Conservation (phyloP, 2,329 filamentous ascomycete genomes). For the Curvularia sp. region DNA sequence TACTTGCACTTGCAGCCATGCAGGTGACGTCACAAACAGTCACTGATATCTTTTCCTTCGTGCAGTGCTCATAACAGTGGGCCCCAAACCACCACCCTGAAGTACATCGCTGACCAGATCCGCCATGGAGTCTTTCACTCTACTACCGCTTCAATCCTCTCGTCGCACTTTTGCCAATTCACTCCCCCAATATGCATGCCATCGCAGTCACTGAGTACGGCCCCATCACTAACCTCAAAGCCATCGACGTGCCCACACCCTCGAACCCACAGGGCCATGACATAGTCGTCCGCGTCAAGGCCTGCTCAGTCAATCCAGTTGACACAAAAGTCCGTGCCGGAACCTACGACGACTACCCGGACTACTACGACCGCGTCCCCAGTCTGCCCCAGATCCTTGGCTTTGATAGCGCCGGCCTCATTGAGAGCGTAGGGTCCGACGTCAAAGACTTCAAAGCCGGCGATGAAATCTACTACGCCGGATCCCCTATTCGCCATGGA, state of each 20-base stretch:
- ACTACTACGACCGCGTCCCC: constrained; percentile 12
- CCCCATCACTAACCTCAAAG: constrained; percentile 10
- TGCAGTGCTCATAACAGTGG: constrained; percentile 5
- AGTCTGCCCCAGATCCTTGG: constrained; percentile 14
- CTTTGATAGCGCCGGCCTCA: constrained; percentile 11
- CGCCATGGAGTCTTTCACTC: neutral
- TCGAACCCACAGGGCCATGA: constrained; percentile 7
- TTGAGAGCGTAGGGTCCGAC: constrained; percentile 7
- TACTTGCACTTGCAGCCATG: neutral
- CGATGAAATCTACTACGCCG: constrained; percentile 13
- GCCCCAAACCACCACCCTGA: neutral
- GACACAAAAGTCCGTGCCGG: constrained; percentile 16
- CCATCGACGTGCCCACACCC: constrained; percentile 4
- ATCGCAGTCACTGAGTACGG: constrained; percentile 15
- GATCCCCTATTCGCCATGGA: constrained; percentile 14
- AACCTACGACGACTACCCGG: constrained; percentile 15
- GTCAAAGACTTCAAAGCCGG: constrained; percentile 5
- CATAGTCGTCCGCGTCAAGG: constrained; percentile 9
- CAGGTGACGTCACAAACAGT: constrained; percentile 12
- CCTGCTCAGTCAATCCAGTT: constrained; percentile 14
- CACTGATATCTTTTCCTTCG: constrained; percentile 5
- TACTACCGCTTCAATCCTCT: neutral
- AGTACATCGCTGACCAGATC: neutral
- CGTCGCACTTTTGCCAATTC: neutral
- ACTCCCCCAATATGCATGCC: constrained; percentile 8